Conservation (phyloP, 352 stramenopile genomes). For the Phytophthora pluvialis region DNA sequence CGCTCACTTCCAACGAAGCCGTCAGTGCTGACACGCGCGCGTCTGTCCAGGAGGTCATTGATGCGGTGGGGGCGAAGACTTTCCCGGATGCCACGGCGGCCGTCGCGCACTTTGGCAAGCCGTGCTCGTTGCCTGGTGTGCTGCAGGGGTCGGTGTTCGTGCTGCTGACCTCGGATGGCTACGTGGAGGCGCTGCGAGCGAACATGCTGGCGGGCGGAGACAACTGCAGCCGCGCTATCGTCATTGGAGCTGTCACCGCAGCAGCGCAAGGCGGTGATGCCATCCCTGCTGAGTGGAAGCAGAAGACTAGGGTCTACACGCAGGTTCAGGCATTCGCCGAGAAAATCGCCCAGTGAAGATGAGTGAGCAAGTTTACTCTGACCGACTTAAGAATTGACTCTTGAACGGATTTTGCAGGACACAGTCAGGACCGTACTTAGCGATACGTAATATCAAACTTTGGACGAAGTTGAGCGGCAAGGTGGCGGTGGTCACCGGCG, state of each 20-base stretch:
- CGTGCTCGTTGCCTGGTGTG: constrained; percentile 60
- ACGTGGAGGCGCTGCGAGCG: constrained; percentile 52
- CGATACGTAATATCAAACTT: too few species aligned
- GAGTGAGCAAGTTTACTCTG: background rate
- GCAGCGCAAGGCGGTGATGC: constrained; percentile 37
- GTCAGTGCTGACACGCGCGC: constrained; percentile 40
- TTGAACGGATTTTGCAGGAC: too few species aligned
- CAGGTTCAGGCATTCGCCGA: constrained; percentile 46
- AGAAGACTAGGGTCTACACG: constrained; percentile 53
- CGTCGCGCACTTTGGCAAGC: constrained; percentile 60
- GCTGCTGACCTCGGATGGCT: constrained; percentile 52
- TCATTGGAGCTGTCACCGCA: constrained; percentile 61
- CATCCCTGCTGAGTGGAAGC: constrained; percentile 54
- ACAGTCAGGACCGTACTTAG: too few species aligned
- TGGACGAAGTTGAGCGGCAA: too few species aligned
- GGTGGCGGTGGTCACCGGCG: too few species aligned
- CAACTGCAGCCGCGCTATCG: constrained; percentile 75
- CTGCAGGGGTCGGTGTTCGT: constrained; percentile 68
- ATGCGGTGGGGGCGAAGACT: constrained; percentile 47
- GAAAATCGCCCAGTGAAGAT: constrained; percentile 42
- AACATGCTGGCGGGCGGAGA: constrained; percentile 71
- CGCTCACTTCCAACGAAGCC: constrained; percentile 46
- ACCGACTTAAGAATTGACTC: too few species aligned
- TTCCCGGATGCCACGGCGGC: constrained; percentile 55
- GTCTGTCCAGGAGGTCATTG: constrained; percentile 52